Conservation (phyloP, 1,139 yeast genomes). For the Zhuliangozyma blackwelliae region DNA sequence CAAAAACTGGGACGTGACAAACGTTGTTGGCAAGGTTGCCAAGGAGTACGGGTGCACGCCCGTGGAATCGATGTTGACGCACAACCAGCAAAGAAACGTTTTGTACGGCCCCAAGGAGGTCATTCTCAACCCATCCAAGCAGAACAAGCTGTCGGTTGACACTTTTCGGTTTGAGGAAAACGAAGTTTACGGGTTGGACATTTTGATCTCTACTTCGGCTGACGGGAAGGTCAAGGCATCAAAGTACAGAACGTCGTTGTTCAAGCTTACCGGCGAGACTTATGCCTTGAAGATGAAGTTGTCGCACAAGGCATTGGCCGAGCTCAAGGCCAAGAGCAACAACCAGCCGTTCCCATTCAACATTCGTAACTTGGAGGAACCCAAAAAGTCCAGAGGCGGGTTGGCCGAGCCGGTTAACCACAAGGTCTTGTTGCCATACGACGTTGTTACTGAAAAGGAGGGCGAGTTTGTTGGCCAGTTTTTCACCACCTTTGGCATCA, state of each 20-base stretch:
- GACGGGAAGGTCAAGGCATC: constrained; percentile 67
- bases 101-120: constrained; percentile 76
- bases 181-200: constrained; percentile 76
- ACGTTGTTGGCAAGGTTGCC: constrained; percentile 61
- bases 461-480: constrained; percentile 68
- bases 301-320: constrained; percentile 64
- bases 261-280: constrained; percentile 66
- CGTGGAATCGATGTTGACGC: constrained; percentile 75
- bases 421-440: constrained; percentile 65
- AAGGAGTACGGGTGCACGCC: constrained; percentile 58
- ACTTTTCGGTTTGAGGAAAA: constrained; percentile 67
- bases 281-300: constrained; percentile 72
- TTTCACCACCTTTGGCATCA: constrained; percentile 73
- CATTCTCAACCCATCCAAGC: constrained; percentile 70
- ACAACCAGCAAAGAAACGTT: constrained; percentile 65
- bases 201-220: constrained; percentile 61
- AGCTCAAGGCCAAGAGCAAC: constrained; percentile 57
- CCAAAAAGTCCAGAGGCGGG: constrained; percentile 72
- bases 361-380: constrained; percentile 62
- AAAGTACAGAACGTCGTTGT: constrained; percentile 63
- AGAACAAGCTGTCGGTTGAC: constrained; percentile 61
- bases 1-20: constrained; percentile 76
- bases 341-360: constrained; percentile 68
- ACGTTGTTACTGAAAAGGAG: constrained; percentile 65
- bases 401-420: constrained; percentile 71